phyloP scores from a whole-genome alignment of 2,329 filamentous ascomycete species.

The Huntiella abstrusa region DNA sequence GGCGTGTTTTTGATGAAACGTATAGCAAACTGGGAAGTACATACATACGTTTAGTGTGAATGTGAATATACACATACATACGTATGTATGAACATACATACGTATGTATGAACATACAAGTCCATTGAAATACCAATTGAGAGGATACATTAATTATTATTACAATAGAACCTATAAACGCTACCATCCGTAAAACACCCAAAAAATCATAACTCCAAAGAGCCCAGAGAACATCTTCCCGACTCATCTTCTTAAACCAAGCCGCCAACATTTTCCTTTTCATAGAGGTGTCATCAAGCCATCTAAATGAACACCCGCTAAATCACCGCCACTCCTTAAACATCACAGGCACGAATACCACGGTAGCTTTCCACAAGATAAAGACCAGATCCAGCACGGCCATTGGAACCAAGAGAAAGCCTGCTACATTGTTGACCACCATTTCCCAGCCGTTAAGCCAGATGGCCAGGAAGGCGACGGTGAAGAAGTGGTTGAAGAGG shows the following conservation, averaged over 20 bases:
- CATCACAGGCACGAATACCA: slow-evolving; percentile 70
- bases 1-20: no score
- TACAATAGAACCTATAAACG: background rate
- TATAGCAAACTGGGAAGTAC: background rate
- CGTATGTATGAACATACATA: background rate
- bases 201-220: no score
- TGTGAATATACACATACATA: background rate
- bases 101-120: background rate
- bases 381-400: slow-evolving; percentile 45
- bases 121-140: background rate
- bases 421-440: slow-evolving; percentile 25
- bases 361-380: slow-evolving; percentile 62
- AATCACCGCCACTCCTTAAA: slow-evolving; percentile 39
- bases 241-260: no score
- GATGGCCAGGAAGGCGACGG: slow-evolving; percentile 73
- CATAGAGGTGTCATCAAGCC: no score
- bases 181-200: no score
- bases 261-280: no score
- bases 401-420: slow-evolving; percentile 42
- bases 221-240: no score
- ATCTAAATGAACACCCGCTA: background rate
- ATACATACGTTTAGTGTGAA: background rate
- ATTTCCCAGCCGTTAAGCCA: slow-evolving; percentile 37
- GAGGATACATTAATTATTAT: background rate
- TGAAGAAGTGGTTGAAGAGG: slow-evolving; percentile 85